Conservation (phyloP, 192 early-diverging fungal species). For the Coemansia interrupta region DNA sequence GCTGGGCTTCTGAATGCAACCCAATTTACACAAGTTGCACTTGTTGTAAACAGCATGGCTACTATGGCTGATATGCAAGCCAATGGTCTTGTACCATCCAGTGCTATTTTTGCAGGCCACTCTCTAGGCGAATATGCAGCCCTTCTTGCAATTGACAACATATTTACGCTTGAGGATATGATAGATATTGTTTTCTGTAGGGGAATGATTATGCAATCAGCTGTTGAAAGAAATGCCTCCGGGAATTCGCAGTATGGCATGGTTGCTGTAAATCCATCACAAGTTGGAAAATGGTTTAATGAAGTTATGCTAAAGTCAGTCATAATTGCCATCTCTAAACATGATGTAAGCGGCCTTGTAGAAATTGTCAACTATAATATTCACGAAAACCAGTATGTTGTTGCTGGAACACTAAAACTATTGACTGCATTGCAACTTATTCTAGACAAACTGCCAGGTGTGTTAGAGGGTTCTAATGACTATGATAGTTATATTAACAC, state of each 20-base stretch:
- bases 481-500: no score
- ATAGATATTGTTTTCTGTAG: no score
- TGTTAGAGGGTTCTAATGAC: no score
- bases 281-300: conserved; percentile 68
- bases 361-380: conserved; percentile 92
- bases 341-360: conserved; percentile 25
- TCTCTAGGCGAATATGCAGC: conserved; percentile 85
- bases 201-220: conserved; percentile 14
- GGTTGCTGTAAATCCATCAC: conserved; percentile 86
- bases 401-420: conserved; percentile 75
- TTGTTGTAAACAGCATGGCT: conserved; percentile 61
- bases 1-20: conserved; percentile 84
- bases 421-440: conserved; percentile 79
- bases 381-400: conserved; percentile 90
- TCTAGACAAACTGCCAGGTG: conserved; percentile 74
- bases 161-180: conserved; percentile 57
- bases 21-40: conserved; percentile 80
- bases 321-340: conserved; percentile 69
- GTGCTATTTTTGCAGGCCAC: conserved; percentile 48
- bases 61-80: conserved; percentile 82
- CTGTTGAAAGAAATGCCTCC: conserved; percentile 71
- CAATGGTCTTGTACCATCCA: conserved; percentile 74
- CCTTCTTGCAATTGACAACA: conserved; percentile 73
- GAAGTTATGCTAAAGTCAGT: conserved; percentile 66
- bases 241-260: conserved; percentile 91